Percentiles rank a stretch among this genome's conserved stretches.
Conservation (phyloP, 2,329 filamentous ascomycete genomes). For the Pseudocercospora fuligena region DNA sequence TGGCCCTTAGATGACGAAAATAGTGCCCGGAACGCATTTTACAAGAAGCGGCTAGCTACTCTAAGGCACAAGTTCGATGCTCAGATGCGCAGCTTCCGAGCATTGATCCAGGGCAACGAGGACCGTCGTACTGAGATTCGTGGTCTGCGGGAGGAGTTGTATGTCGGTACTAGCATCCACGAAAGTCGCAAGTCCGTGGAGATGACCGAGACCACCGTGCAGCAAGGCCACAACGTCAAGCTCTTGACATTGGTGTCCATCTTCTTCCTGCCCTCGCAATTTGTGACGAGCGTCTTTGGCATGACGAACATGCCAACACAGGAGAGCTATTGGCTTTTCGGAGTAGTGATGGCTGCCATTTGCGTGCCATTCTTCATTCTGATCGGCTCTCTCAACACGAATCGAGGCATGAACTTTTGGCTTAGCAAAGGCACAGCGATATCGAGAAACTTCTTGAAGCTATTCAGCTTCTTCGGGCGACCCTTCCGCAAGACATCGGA, state of each 20-base stretch:
- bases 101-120: conserved; percentile 56
- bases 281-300: conserved; percentile 64
- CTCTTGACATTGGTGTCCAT: conserved; percentile 64
- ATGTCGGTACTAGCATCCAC: conserved; percentile 65
- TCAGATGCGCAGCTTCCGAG: conserved; percentile 56
- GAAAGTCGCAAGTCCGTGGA: conserved; percentile 66
- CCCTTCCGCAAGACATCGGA: not conserved
- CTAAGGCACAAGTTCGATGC: conserved; percentile 57
- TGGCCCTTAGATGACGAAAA: conserved; percentile 60
- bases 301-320: conserved; percentile 53
- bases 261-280: conserved; percentile 65
- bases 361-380: conserved; percentile 54
- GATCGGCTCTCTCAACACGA: conserved; percentile 51
- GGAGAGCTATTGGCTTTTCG: conserved; percentile 46
- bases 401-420: conserved; percentile 47
- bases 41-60: conserved; percentile 54
- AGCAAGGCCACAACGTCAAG: conserved; percentile 67
- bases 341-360: conserved; percentile 48
- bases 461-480: conserved; percentile 1
- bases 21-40: conserved; percentile 53
- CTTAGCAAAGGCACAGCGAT: not conserved
- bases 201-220: conserved; percentile 54
- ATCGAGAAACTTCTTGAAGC: conserved; percentile 6
- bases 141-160: conserved; percentile 65
- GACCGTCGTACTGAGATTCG: conserved; percentile 60